A percentile compares a stretch with the other conserved stretches of the same genome.
These are phyloP conservation scores for Asterochloris sp. DNA, from an alignment of 139 green algal genomes.

Conservation along the genomic window DNA sequence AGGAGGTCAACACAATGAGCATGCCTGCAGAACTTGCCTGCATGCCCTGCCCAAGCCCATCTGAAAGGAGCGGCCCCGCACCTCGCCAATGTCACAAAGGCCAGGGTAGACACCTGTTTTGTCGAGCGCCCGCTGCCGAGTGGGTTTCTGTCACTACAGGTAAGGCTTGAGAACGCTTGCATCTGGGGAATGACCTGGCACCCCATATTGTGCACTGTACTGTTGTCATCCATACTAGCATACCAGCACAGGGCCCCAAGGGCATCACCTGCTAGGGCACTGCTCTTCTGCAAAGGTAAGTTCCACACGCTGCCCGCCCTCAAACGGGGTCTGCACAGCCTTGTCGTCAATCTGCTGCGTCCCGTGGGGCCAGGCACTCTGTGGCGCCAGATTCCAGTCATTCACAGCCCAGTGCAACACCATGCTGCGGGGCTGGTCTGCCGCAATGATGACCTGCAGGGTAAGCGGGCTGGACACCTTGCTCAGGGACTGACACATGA, in stretches of 20 bases:
- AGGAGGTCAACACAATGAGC: not conserved
- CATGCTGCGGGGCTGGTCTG: slow-evolving; percentile 17
- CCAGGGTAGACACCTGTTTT: not conserved
- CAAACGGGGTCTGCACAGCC: slow-evolving; percentile 61
- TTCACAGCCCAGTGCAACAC: slow-evolving; percentile 78
- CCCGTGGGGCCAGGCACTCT: slow-evolving; percentile 23
- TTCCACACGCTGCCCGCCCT: slow-evolving; percentile 25
- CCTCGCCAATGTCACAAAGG: not conserved
- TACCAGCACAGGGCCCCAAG: not conserved
- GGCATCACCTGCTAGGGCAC: slow-evolving; percentile 14
- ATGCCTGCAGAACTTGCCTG: too few relatives aligned
- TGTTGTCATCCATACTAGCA: too few relatives aligned
- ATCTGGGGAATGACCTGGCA: slow-evolving; percentile 36
- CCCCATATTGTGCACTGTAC: too few relatives aligned
- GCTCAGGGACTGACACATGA: too few relatives aligned
- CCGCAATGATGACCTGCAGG: slow-evolving; percentile 4
- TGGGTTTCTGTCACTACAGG: not conserved
- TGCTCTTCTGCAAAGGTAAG: slow-evolving; percentile 39
- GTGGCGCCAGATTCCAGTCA: slow-evolving; percentile 59
- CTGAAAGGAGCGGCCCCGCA: not conserved
- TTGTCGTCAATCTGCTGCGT: slow-evolving; percentile 38
- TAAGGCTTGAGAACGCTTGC: slow-evolving; percentile 36
- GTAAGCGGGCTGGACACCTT: not conserved
- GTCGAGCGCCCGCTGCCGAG: not conserved
- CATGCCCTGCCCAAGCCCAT: too few relatives aligned